phyloP scores from a whole-genome alignment of 202 grass and related monocot genomes.

The Zizania palustris region DNA sequence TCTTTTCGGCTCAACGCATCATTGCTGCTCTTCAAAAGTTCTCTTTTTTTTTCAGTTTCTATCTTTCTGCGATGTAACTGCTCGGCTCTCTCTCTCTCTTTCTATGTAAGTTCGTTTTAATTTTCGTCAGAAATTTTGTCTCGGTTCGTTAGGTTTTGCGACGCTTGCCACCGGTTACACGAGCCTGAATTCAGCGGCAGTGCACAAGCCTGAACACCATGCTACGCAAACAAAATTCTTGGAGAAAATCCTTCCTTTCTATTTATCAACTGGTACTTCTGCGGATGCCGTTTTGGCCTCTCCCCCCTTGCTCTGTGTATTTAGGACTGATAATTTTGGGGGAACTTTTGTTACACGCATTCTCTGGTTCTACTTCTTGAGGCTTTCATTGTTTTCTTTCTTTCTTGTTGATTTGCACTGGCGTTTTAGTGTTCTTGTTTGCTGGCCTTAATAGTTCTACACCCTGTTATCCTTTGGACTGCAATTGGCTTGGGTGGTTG shows the following conservation, averaged over 20 bases:
- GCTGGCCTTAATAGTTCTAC: background rate
- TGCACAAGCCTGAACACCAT: constrained; percentile 5
- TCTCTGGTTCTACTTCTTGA: background rate
- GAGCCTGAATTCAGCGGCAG: constrained; percentile 16
- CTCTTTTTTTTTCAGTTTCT: constrained; percentile 21
- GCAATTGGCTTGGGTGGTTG: constrained; percentile 39
- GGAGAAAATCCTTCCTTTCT: background rate
- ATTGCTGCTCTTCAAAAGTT: constrained; percentile 23
- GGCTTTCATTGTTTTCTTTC: constrained; percentile 1
- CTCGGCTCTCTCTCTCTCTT: constrained; percentile 9
- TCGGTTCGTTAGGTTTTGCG: background rate
- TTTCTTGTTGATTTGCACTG: constrained; percentile 11
- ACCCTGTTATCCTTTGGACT: background rate
- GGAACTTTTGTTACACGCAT: background rate
- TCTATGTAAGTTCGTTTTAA: constrained; percentile 12
- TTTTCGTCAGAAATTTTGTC: constrained; percentile 25
- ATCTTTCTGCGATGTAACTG: constrained; percentile 34
- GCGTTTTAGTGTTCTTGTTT: constrained; percentile 9
- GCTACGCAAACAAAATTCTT: background rate
- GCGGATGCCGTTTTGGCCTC: background rate
- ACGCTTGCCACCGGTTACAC: constrained; percentile 26
- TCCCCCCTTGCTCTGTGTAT: background rate
- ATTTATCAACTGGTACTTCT: background rate
- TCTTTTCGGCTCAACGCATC: constrained; percentile 3
- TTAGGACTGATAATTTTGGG: background rate